Evolutionary conservation across 352 stramenopile genomes (phyloP).

Genomic region (Phytophthora ohioensis): DNA sequence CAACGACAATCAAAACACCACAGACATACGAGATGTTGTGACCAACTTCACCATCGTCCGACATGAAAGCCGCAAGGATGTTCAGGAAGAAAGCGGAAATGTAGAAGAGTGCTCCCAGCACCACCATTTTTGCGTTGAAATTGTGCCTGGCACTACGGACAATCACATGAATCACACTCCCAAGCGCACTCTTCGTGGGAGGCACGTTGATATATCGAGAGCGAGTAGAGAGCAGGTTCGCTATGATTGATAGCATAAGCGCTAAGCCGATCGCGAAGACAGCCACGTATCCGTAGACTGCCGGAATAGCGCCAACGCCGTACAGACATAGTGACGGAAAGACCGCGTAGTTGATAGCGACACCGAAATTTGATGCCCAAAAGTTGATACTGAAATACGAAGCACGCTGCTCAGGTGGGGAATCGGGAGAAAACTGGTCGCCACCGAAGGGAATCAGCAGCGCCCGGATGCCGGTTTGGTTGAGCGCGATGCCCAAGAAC

Average conservation of each 20-base stretch:
- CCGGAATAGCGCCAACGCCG: slow-evolving; percentile 59
- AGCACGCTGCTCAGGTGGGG: slow-evolving; percentile 14
- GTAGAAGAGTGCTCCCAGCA: slow-evolving; percentile 43
- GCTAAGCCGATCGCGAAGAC: slow-evolving; percentile 66
- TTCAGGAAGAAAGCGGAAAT: slow-evolving; percentile 56
- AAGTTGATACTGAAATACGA: slow-evolving; percentile 47
- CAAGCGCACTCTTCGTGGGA: slow-evolving; percentile 48
- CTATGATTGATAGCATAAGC: slow-evolving; percentile 45
- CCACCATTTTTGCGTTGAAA: slow-evolving; percentile 41
- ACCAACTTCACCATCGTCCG: slow-evolving; percentile 40
- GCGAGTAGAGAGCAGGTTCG: slow-evolving; percentile 46
- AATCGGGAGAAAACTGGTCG: slow-evolving; percentile 16
- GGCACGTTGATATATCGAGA: slow-evolving; percentile 57
- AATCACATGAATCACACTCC: slow-evolving; percentile 49
- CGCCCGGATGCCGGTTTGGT: slow-evolving; percentile 57
- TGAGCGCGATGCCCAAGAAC: slow-evolving; percentile 57
- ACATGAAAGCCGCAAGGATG: slow-evolving; percentile 58
- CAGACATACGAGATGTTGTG: slow-evolving; percentile 57
- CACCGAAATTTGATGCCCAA: slow-evolving; percentile 77
- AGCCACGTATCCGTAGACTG: slow-evolving; percentile 42
- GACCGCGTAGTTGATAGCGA: slow-evolving; percentile 74
- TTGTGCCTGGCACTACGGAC: slow-evolving; percentile 35
- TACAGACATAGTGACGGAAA: slow-evolving; percentile 79
- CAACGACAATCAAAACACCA: slow-evolving; percentile 41
- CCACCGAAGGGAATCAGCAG: slow-evolving; percentile 66